Base-by-base conservation (phyloP, 2,329 filamentous ascomycete genomes). In the Hortaea sp. region DNA sequence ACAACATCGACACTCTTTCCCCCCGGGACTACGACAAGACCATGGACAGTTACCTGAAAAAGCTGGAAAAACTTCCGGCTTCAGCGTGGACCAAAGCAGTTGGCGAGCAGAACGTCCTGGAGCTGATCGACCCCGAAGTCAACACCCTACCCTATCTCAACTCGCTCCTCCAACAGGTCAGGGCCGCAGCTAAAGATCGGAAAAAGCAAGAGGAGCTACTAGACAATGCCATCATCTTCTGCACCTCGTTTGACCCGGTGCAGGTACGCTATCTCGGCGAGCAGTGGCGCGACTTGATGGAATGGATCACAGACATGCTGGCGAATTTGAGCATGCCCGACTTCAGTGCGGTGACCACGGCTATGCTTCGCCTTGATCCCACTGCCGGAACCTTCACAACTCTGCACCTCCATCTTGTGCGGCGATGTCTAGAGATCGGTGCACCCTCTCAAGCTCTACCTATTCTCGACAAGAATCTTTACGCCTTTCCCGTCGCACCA, bases 341-440 rank as follows among this genome's bases (percentile, higher is more conserved):
- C 42, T 39, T 72, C 43, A 57, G 60, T 9, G 62, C 66, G 5
- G 63, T 73, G 30, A 63, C 66, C 45, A 62, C 66, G 57, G 81
- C 80, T 3, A 73, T 89, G 52, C 66, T 81, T 9, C 76, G 76
- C 45, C 68, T 89, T 47, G 84, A 89, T 53, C 81, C 83, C 1
- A 74, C 74, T 9, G 78, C 76, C 29, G 76, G 76, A 42, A 76
- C 83, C 43, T 78, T 88, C 54, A 88, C 83, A 4, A 75, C 75
- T 4, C 72, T 71, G 29, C 83, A 88, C 55, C 62, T 82, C 34
- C 58, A 66, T 10, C 69, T 86, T 30, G 70, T 75, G 29, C 76
- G 71, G 38, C 61, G 81, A 7, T 82, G 83, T 39, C 57, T 76
- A 42, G 69, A 75, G 44, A 72, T 74, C 30, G 66, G 76, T 53